Base-by-base conservation (phyloP, 805 yeast species). In the Kodamaea nitidulidarum region DNA sequence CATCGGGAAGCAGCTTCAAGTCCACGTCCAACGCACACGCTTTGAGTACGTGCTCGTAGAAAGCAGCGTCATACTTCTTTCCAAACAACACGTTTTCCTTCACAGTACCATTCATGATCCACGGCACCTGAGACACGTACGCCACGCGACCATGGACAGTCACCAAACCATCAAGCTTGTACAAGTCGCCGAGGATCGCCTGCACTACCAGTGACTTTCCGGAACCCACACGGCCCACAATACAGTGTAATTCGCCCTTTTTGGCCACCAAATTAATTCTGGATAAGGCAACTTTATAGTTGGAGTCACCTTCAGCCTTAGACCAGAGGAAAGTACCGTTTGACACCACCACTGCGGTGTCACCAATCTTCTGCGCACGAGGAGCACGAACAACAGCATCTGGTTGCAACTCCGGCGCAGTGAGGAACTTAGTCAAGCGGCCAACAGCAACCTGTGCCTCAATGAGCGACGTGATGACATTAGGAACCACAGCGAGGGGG, bases 51-150 rank as follows among this genome's bases (percentile, higher is more conserved):
- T 73, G 74, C 24, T 81, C 75, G 62, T 93, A 93, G 52, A 90
- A 90, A 3, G 72, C 83, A 9, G 83, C 75, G 52, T 93, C 97
- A 56, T 68, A 86, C 50, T 73, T 81, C 55, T 82, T 87, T 15
- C 98, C 98, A 63, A 93, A 93, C 38, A 88, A 60, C 54, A 93
- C 86, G 56, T 93, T 93, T 21, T 93, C 97, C 50, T 78, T 83
- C 4, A 93, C 91, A 3, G 95, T 73, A 25, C 95, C 98, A 57
- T 93, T 93, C 84, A 88, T 84, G 47, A 93, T 88, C 98, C 98
- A 93, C 1, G 98, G 95, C 28, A 84, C 80, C 63, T 90, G 98
- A 2, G 95, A 81, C 30, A 84, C 95, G 59, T 90, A 91, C 0
- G 97, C 97, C 25, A 86, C 70, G 35, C 76, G 71, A 30, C 97